Conservation (phyloP, 2,329 filamentous ascomycete genomes). For the Talaromyces sp. region DNA sequence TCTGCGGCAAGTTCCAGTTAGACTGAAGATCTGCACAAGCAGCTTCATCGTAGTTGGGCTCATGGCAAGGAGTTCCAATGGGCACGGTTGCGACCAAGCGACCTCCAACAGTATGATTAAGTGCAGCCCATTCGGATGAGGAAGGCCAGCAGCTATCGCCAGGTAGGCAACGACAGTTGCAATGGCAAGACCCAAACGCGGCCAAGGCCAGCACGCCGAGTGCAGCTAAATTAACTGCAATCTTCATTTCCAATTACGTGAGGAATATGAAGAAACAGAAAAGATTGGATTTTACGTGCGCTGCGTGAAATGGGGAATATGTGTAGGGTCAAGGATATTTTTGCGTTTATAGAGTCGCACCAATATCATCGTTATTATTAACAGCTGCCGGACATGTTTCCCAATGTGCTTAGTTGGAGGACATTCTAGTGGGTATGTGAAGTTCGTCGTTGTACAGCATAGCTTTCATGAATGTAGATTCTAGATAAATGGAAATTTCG, state of each 20-base stretch:
- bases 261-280: not conserved
- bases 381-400: not conserved
- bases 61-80: constrained; percentile 27
- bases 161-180: constrained; percentile 16
- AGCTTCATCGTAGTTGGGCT: not conserved
- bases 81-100: constrained; percentile 30
- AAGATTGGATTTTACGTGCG: not conserved
- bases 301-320: no score
- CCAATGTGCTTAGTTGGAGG: not conserved
- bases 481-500: not conserved
- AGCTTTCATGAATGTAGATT: not conserved
- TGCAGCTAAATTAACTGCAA: not conserved
- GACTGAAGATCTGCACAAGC: not conserved
- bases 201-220: not conserved
- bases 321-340: not conserved
- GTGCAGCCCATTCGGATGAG: constrained; percentile 24
- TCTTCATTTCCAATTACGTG: not conserved
- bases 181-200: not conserved
- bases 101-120: constrained; percentile 33
- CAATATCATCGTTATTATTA: not conserved
- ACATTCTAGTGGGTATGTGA: not conserved
- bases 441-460: not conserved
- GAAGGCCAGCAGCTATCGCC: constrained; percentile 35
- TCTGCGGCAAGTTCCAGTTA: constrained; percentile 2
- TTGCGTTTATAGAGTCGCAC: not conserved